These are phyloP conservation scores for Ceratocystis alfenasii DNA, from an alignment of 2,329 filamentous ascomycete genomes.

Conservation along the genomic window DNA sequence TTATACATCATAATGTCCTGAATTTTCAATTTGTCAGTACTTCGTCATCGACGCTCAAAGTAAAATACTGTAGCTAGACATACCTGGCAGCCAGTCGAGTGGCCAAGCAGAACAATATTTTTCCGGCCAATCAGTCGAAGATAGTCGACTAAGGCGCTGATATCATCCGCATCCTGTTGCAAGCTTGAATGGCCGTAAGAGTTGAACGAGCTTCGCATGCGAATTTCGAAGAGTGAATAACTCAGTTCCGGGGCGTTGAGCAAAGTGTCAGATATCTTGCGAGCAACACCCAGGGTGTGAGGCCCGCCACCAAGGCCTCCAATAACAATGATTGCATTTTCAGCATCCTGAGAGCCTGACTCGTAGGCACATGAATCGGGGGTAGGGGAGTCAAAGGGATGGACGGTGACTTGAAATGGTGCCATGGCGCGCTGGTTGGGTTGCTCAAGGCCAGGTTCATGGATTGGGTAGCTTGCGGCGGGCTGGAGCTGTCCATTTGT, in stretches of 20 bases:
- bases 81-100: conserved; percentile 48
- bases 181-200: conserved; percentile 42
- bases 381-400: conserved; percentile 35
- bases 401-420: conserved; percentile 36
- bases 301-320: conserved; percentile 60
- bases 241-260: conserved; percentile 30
- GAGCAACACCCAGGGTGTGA: conserved; percentile 49
- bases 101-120: conserved; percentile 45
- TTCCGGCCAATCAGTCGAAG: conserved; percentile 39
- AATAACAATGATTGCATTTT: conserved; percentile 55
- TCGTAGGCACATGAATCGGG: conserved; percentile 38
- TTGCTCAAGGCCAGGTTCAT: too few relatives aligned
- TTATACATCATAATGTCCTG: conserved; percentile 48
- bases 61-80: neutral
- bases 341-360: conserved; percentile 32
- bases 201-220: conserved; percentile 42
- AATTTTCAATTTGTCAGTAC: neutral
- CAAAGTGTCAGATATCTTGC: conserved; percentile 36
- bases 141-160: conserved; percentile 42
- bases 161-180: conserved; percentile 42
- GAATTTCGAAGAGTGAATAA: conserved; percentile 46
- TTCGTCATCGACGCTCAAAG: neutral
- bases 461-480: too few relatives aligned
- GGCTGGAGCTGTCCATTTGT: too few relatives aligned
- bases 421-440: conserved; percentile 8